These are phyloP conservation scores for Seiridium unicorne DNA, from an alignment of 2,329 filamentous ascomycete genomes.

Conservation along the genomic window DNA sequence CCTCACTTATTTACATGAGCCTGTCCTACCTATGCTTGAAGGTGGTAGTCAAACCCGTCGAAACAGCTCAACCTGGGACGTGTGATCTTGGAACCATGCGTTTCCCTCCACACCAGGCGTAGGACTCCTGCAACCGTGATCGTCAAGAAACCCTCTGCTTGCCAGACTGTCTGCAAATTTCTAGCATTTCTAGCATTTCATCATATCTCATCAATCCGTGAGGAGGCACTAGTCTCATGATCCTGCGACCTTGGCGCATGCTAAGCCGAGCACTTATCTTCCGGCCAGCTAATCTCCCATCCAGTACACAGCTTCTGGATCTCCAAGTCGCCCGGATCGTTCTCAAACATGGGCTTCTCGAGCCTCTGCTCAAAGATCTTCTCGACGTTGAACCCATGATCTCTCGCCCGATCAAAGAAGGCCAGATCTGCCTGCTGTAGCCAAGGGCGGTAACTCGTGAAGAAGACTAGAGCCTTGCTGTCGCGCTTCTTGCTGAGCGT, in stretches of 20 bases:
- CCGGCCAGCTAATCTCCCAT: conserved; percentile 69
- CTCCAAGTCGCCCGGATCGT: conserved; percentile 81
- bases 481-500: conserved; percentile 57
- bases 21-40: too few species aligned
- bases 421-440: conserved; percentile 78
- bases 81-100: too few species aligned
- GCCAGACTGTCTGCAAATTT: too few species aligned
- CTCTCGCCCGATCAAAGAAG: conserved; percentile 78
- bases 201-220: background rate
- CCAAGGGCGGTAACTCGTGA: conserved; percentile 93
- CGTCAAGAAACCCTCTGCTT: too few species aligned
- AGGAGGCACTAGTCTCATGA: background rate
- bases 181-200: background rate
- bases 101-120: too few species aligned
- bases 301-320: conserved; percentile 81
- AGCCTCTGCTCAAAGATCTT: conserved; percentile 80
- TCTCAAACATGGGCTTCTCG: conserved; percentile 85
- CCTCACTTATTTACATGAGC: too few species aligned
- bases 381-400: conserved; percentile 70
- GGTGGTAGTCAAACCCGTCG: too few species aligned
- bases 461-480: conserved; percentile 79
- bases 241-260: too few species aligned
- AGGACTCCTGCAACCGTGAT: too few species aligned
- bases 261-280: conserved; percentile 14
- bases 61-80: too few species aligned